Percentiles rank a stretch among this genome's conserved stretches.
Evolutionary conservation across 1,284 basidiomycete genomes (phyloP).

Genomic region (Cystobasidium sp.): DNA sequence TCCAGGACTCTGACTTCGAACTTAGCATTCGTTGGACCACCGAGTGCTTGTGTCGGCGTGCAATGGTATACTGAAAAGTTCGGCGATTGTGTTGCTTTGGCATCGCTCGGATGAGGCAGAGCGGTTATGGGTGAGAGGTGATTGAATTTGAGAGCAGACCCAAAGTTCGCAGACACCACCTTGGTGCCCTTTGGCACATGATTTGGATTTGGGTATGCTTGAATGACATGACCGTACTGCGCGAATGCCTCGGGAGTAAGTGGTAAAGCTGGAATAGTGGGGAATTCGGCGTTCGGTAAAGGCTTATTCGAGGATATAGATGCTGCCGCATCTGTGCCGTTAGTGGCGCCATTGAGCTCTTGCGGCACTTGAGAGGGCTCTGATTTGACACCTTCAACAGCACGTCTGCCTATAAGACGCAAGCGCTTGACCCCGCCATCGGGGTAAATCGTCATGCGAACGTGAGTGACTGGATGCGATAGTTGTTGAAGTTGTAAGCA

Average conservation of each 20-base stretch:
- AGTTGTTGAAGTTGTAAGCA: conserved; percentile 71
- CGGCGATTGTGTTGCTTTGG: conserved; percentile 2
- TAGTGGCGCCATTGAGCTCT: not conserved
- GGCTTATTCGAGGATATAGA: not conserved
- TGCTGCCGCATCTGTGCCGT: not conserved
- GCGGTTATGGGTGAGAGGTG: conserved; percentile 69
- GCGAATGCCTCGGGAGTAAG: conserved; percentile 80
- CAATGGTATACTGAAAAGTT: conserved; percentile 43
- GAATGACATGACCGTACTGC: conserved; percentile 81
- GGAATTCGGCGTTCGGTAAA: conserved; percentile 46
- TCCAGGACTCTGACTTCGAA: conserved; percentile 67
- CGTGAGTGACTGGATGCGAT: conserved; percentile 73
- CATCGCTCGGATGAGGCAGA: conserved; percentile 15
- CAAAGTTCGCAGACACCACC: conserved; percentile 81
- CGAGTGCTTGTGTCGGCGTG: conserved; percentile 55
- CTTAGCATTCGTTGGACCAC: conserved; percentile 53
- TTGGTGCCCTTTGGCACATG: conserved; percentile 69
- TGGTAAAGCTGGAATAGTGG: conserved; percentile 69
- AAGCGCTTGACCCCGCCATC: conserved; percentile 95
- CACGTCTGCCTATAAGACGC: conserved; percentile 61
- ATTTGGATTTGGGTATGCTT: conserved; percentile 73
- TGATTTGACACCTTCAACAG: conserved; percentile 30
- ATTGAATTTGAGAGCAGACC: conserved; percentile 87
- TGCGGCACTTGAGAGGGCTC: not conserved
- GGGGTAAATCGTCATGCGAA: conserved; percentile 87